phyloP scores from a whole-genome alignment of 108 stramenopile genomes.

The Mediolabrus comicus region DNA sequence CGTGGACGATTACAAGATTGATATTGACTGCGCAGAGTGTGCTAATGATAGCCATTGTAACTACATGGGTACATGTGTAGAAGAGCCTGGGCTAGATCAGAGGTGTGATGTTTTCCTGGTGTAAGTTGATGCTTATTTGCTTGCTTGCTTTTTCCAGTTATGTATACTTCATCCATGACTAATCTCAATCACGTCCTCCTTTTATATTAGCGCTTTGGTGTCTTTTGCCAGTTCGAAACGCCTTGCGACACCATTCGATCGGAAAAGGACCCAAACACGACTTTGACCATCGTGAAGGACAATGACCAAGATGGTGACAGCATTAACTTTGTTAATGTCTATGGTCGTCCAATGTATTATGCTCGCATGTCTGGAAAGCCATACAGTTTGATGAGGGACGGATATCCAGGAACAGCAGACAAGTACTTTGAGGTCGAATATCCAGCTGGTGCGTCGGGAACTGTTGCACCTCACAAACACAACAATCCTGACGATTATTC shows the following conservation, averaged over 20 bases:
- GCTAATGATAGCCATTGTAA: constrained; percentile 3
- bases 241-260: constrained; percentile 21
- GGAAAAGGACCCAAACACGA: constrained; percentile 22
- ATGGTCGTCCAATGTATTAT: constrained; percentile 28
- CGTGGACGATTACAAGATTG: neutral
- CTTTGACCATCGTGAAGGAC: constrained; percentile 6
- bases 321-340: constrained; percentile 18
- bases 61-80: constrained; percentile 20
- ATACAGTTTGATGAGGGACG: constrained; percentile 20
- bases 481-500: neutral
- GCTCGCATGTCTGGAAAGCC: constrained; percentile 25
- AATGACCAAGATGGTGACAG: constrained; percentile 6
- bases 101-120: constrained; percentile 1
- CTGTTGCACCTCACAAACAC: constrained; percentile 18
- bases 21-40: neutral
- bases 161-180: neutral
- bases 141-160: neutral
- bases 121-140: neutral
- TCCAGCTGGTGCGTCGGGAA: neutral
- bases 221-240: constrained; percentile 8
- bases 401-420: constrained; percentile 19
- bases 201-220: neutral
- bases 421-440: constrained; percentile 4
- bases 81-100: neutral
- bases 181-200: neutral